Evolutionary conservation across 129 eudicot species (phyloP).

Genomic region (Artemisia tridentata): DNA sequence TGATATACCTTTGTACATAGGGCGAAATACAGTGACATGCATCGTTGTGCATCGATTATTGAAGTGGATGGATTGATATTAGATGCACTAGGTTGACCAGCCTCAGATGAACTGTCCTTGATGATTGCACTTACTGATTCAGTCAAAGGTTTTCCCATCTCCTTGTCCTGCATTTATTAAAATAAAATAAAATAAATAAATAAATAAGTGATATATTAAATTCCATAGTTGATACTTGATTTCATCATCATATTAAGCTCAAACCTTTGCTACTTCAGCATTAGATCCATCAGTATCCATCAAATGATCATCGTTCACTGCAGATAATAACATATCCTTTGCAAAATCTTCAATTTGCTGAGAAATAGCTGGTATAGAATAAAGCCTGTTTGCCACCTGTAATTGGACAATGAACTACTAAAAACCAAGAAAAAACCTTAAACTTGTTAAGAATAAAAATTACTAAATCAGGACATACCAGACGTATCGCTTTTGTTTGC

Average conservation of each 20-base stretch:
- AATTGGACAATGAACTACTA: neutral
- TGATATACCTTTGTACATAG: constrained; percentile 88
- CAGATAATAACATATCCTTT: constrained; percentile 66
- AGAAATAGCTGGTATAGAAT: constrained; percentile 66
- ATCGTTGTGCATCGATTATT: constrained; percentile 63
- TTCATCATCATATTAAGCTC: constrained; percentile 8
- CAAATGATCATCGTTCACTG: constrained; percentile 35
- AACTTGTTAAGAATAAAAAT: constrained; percentile 8
- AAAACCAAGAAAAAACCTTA: neutral
- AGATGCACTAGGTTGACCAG: constrained; percentile 39
- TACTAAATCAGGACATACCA: constrained; percentile 52
- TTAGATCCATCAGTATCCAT: constrained; percentile 41
- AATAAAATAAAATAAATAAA: neutral
- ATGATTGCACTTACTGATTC: constrained; percentile 37
- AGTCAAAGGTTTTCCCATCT: constrained; percentile 39
- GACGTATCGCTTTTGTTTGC: constrained; percentile 92
- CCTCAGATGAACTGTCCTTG: constrained; percentile 45
- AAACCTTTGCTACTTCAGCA: constrained; percentile 61
- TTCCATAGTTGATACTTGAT: constrained; percentile 5
- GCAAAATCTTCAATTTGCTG: constrained; percentile 88
- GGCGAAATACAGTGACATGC: constrained; percentile 97
- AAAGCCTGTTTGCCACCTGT: constrained; percentile 96
- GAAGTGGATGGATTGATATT: constrained; percentile 49
- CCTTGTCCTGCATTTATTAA: constrained; percentile 42
- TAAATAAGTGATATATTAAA: constrained; percentile 11